Evolutionary conservation across 495 filamentous ascomycete genomes (phyloP).

Genomic region (Stereocaulon alpinum): DNA sequence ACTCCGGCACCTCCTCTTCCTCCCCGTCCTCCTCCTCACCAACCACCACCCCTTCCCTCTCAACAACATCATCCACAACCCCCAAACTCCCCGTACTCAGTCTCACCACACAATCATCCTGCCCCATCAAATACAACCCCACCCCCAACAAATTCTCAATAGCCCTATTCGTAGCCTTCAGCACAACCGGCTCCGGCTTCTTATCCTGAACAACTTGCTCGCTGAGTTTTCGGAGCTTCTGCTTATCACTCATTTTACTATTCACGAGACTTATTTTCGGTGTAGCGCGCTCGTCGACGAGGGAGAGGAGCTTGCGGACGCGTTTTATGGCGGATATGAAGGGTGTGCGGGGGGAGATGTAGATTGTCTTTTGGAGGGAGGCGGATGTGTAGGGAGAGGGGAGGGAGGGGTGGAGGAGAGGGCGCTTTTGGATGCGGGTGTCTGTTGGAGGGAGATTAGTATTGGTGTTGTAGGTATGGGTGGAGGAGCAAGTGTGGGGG

Average conservation of each 20-base stretch:
- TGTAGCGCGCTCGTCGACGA: conserved; percentile 51
- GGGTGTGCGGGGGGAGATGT: conserved; percentile 62
- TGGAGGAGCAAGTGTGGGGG: conserved; percentile 9
- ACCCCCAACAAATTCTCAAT: conserved; percentile 60
- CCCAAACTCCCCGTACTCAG: conserved; percentile 54
- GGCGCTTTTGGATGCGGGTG: conserved; percentile 50
- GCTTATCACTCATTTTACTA: conserved; percentile 24
- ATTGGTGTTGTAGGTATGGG: conserved; percentile 9
- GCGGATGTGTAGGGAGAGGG: conserved; percentile 45
- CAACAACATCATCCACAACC: conserved; percentile 61
- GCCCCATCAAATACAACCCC: conserved; percentile 52
- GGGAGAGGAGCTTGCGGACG: conserved; percentile 57
- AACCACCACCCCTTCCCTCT: conserved; percentile 21
- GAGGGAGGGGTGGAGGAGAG: conserved; percentile 58
- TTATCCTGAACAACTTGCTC: conserved; percentile 8
- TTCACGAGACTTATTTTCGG: conserved; percentile 31
- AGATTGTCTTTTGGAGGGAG: conserved; percentile 54
- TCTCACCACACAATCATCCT: conserved; percentile 44
- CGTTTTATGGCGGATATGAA: conserved; percentile 80
- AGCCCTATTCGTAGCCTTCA: conserved; percentile 72
- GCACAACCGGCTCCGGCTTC: conserved; percentile 48
- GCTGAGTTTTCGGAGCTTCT: conserved; percentile 19
- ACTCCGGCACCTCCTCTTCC: conserved; percentile 43
- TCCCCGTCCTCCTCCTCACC: conserved; percentile 22
- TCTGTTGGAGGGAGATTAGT: conserved; percentile 22